Evolutionary conservation across 768 basidiomycete genomes (phyloP).

Genomic region (Stropharia rugosoannulata): DNA sequence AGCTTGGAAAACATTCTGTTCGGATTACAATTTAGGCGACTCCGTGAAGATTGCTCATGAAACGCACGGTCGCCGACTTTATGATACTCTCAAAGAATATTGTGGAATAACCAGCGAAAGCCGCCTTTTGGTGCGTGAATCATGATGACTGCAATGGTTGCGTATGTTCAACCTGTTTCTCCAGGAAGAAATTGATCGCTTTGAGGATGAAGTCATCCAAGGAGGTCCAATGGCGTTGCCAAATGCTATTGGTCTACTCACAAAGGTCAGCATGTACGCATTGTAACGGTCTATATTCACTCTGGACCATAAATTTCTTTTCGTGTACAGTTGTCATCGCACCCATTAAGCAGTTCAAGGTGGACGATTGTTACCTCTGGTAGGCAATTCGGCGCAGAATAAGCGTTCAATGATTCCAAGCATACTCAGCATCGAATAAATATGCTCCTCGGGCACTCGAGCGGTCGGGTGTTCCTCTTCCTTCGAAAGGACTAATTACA

Average conservation of each 20-base stretch:
- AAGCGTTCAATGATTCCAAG: background rate
- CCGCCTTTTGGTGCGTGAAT: constrained; percentile 50
- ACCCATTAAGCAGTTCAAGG: constrained; percentile 26
- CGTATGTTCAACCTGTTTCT: background rate
- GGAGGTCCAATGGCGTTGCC: constrained; percentile 65
- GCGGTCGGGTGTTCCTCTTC: constrained; percentile 59
- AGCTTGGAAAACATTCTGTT: constrained; percentile 73
- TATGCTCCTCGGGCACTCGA: constrained; percentile 70
- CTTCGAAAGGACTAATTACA: constrained; percentile 64
- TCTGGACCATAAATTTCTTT: background rate
- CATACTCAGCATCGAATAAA: constrained; percentile 60
- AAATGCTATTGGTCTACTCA: constrained; percentile 58
- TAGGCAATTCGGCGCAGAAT: constrained; percentile 21
- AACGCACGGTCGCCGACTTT: constrained; percentile 75
- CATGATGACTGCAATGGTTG: background rate
- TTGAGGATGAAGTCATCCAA: constrained; percentile 73
- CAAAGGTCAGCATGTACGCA: constrained; percentile 38
- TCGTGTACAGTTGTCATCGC: constrained; percentile 27
- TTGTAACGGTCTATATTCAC: background rate
- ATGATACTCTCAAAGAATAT: constrained; percentile 71
- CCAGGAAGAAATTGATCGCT: constrained; percentile 70
- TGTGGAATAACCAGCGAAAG: constrained; percentile 61
- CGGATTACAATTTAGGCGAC: constrained; percentile 57
- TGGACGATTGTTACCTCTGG: constrained; percentile 91
- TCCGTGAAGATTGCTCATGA: constrained; percentile 47